Evolutionary conservation across 768 basidiomycete species (phyloP), one percentile per base, ranked within the genome.

Genomic region (Xerocomellus intermedius): DNA sequence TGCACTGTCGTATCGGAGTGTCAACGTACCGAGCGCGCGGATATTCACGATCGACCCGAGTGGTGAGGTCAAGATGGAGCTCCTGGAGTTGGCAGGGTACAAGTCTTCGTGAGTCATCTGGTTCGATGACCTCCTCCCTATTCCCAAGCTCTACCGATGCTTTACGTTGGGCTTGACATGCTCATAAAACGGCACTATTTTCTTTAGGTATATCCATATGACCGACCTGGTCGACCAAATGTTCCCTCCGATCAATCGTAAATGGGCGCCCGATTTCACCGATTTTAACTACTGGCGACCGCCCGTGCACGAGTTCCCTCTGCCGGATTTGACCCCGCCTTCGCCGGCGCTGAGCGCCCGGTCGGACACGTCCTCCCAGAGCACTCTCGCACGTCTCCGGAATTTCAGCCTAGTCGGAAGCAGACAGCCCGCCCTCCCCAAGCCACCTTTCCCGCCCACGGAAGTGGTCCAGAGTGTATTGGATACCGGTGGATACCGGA

Each of bases 161-260:
- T 6, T 5, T 22, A 14, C 17, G 8, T n/a, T n/a, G 2, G 5
- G n/a, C 9, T 54, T 21, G 8, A 19, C 10, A 32, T 44, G 2
- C 22, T 53, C 50, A 42, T 28, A 6, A 38, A n/a, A 36, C 3
- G 5, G 8, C 14, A 42, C 13, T 9, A 3, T 32, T 50, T 30
- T 43, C 32, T 59, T 10, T 50, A 94, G 94, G 51, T 98, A 98
- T 71, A 98, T 98, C 56, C 91, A 95, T 68, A 95, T 98, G 93
- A 96, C 95, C 8, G 95, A 98, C 70, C 82, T 99, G n/a, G 97
- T 99, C 16, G 95, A 99, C 74, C 95, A 97, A 73, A 95, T 97
- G 87, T 99, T 99, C 77, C 97, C 97, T 33, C 93, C 96, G 0
- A 94, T 98, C 52, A 82, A 94, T 68, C 84, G 87, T 48, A 92